phyloP scores from a whole-genome alignment of 352 stramenopile species.

The Phytophthora citrophthora region DNA sequence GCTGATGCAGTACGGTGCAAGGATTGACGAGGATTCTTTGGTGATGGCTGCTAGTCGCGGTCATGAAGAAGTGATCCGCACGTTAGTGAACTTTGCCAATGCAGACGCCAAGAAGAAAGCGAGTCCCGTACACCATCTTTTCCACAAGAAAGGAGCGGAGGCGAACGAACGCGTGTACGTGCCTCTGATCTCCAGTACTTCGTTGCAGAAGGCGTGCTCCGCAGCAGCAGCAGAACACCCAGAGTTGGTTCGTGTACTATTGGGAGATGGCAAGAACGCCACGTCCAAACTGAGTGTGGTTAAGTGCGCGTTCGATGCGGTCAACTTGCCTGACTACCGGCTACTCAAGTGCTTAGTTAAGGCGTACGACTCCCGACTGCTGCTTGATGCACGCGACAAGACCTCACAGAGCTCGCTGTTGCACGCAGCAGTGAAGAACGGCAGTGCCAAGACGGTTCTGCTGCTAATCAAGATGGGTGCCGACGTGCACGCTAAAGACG shows the following conservation, averaged over 20 bases:
- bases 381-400: conserved; percentile 53
- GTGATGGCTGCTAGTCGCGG: conserved; percentile 49
- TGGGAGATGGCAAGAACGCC: conserved; percentile 54
- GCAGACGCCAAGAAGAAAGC: conserved; percentile 32
- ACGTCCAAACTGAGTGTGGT: conserved; percentile 40
- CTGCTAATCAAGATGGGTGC: conserved; percentile 68
- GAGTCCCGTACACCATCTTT: conserved; percentile 42
- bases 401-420: conserved; percentile 60
- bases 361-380: conserved; percentile 47
- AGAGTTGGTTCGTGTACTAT: conserved; percentile 48
- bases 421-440: conserved; percentile 65
- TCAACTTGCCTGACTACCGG: conserved; percentile 51
- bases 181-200: conserved; percentile 42
- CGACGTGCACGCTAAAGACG: conserved; percentile 70
- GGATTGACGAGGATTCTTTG: conserved; percentile 68
- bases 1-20: conserved; percentile 65
- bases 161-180: conserved; percentile 23
- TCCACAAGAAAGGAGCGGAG: conserved; percentile 40
- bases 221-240: conserved; percentile 55
- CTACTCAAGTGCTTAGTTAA: conserved; percentile 63
- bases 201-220: conserved; percentile 53
- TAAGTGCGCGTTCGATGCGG: conserved; percentile 56
- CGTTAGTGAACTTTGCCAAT: conserved; percentile 46
- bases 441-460: conserved; percentile 58
- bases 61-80: conserved; percentile 45